phyloP scores from a whole-genome alignment of 192 early-diverging fungal genomes.

The Linnemannia hyalina region DNA sequence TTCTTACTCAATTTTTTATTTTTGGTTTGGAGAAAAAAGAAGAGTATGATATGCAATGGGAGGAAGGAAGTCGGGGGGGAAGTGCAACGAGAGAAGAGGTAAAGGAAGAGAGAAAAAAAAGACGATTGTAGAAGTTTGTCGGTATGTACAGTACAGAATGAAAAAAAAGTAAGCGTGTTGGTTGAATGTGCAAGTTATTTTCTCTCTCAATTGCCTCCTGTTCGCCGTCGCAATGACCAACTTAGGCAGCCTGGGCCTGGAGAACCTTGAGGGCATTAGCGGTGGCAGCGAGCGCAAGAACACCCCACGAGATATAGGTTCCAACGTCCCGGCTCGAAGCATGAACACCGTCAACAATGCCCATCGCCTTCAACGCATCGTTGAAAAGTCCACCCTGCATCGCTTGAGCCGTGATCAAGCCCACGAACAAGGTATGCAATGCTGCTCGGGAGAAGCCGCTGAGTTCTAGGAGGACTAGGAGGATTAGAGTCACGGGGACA shows the following conservation, averaged over 20 bases:
- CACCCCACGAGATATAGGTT: slow-evolving; percentile 26
- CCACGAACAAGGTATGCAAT: slow-evolving; percentile 32
- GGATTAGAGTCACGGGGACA: slow-evolving; percentile 23
- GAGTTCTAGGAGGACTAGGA: slow-evolving; percentile 34
- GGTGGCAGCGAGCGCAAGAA: slow-evolving; percentile 19
- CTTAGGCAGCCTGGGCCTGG: background rate
- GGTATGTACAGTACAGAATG: too few relatives aligned
- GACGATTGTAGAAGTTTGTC: background rate
- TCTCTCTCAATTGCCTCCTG: background rate
- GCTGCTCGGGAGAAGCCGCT: slow-evolving; percentile 21
- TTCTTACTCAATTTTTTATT: background rate
- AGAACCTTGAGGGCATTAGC: slow-evolving; percentile 35
- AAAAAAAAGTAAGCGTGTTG: background rate
- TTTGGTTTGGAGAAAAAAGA: background rate
- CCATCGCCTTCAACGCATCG: slow-evolving; percentile 10
- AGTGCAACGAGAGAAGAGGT: background rate
- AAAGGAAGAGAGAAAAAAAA: background rate
- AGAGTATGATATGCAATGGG: background rate
- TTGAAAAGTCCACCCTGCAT: slow-evolving; percentile 39
- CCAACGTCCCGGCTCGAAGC: slow-evolving; percentile 37
- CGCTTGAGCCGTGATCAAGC: slow-evolving; percentile 20
- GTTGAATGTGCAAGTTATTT: background rate
- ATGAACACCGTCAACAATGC: slow-evolving; percentile 42
- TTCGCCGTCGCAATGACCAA: background rate
- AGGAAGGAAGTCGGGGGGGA: background rate